phyloP scores from a whole-genome alignment of 345 rosid species.

The Murraya paniculata region DNA sequence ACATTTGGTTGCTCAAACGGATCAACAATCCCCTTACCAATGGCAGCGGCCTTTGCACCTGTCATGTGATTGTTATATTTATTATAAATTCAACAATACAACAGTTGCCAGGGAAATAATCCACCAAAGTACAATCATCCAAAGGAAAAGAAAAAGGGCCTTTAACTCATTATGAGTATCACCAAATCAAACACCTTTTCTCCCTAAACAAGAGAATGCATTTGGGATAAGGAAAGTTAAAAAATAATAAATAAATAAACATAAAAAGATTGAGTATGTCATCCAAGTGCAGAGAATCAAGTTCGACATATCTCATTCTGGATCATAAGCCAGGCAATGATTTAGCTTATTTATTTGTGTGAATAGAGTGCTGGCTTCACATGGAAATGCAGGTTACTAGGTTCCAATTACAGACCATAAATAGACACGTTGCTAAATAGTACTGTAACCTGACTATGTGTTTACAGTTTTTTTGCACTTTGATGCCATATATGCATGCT shows the following conservation, averaged over 20 bases:
- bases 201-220: neutral
- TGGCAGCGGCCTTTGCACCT: conserved; percentile 34
- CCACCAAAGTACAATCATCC: neutral
- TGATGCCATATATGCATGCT: neutral
- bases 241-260: neutral
- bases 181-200: neutral
- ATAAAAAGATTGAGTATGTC: neutral
- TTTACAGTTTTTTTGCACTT: neutral
- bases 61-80: neutral
- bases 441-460: neutral
- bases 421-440: neutral
- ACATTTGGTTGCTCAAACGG: conserved; percentile 29
- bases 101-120: neutral
- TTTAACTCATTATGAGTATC: neutral
- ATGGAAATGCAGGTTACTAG: neutral
- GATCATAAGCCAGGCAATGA: neutral
- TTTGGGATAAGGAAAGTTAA: neutral
- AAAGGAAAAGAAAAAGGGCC: no score
- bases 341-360: neutral
- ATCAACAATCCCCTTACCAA: conserved; percentile 32
- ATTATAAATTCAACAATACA: neutral
- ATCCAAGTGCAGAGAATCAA: neutral
- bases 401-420: neutral
- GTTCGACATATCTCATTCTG: neutral
- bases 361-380: neutral